phyloP scores from a whole-genome alignment of 2,329 filamentous ascomycete genomes.

The Dryadomyces quercus-mongolicae region DNA sequence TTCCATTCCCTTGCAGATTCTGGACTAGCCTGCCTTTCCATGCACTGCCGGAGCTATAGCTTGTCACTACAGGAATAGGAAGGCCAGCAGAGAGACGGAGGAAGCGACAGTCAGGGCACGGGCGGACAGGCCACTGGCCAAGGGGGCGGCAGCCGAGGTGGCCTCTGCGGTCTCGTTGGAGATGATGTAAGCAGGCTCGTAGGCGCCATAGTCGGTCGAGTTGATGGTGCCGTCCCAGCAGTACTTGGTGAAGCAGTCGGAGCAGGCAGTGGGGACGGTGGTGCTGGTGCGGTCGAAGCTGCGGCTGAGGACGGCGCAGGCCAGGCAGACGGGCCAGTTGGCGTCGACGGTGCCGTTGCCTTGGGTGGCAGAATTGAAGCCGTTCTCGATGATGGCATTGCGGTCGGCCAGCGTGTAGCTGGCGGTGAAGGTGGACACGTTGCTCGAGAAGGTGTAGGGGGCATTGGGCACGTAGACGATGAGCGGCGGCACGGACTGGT shows the following conservation, averaged over 20 bases:
- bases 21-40: no score
- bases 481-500: constrained; percentile 16
- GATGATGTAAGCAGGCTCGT: constrained; percentile 20
- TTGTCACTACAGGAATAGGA: no score
- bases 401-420: constrained; percentile 53
- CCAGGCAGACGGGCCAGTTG: constrained; percentile 73
- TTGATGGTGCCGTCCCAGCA: constrained; percentile 79
- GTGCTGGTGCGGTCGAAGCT: constrained; percentile 62
- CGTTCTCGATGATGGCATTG: constrained; percentile 74
- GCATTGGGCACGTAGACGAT: constrained; percentile 67
- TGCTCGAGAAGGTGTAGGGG: constrained; percentile 65
- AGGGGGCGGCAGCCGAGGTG: background rate
- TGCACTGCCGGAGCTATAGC: no score
- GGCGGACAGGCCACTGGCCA: background rate
- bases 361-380: constrained; percentile 71
- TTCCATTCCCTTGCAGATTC: no score
- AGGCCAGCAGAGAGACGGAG: background rate
- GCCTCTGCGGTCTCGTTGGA: constrained; percentile 4
- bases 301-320: constrained; percentile 72
- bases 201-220: constrained; percentile 13
- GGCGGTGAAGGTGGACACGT: constrained; percentile 66
- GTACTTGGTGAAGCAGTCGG: constrained; percentile 64
- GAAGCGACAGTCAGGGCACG: background rate
- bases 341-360: constrained; percentile 65
- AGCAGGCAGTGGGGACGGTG: constrained; percentile 58